Conservation (phyloP, 2,329 filamentous ascomycete genomes). For the Didymella lethalis region DNA sequence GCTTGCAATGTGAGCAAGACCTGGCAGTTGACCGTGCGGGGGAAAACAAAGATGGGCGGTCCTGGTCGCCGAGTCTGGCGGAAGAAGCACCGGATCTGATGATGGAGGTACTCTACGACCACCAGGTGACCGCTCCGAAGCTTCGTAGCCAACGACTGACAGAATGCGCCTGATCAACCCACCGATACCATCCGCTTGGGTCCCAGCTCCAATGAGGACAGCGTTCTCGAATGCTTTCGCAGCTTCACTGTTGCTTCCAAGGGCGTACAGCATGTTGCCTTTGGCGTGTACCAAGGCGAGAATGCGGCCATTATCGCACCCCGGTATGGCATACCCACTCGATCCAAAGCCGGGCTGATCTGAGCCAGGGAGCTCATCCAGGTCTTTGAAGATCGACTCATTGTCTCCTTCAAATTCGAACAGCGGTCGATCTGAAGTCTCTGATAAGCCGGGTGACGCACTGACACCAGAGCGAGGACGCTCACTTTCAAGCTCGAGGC, state of each 20-base stretch:
- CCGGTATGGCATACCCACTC: slow-evolving; percentile 85
- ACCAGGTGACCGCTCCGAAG: slow-evolving; percentile 45
- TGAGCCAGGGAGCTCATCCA: slow-evolving; percentile 51
- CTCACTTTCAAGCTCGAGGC: slow-evolving; percentile 65
- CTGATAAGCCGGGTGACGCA: slow-evolving; percentile 61
- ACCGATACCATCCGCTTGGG: slow-evolving; percentile 73
- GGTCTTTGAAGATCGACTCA: slow-evolving; percentile 51
- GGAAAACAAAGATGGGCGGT: slow-evolving; percentile 86
- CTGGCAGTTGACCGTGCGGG: slow-evolving; percentile 77
- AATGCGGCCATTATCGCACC: slow-evolving; percentile 88
- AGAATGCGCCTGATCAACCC: slow-evolving; percentile 82
- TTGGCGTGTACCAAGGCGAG: slow-evolving; percentile 95
- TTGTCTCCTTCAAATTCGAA: slow-evolving; percentile 62
- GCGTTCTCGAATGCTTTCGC: slow-evolving; percentile 94
- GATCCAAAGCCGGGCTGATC: slow-evolving; percentile 70
- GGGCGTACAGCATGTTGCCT: slow-evolving; percentile 95
- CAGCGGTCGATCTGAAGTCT: slow-evolving; percentile 63
- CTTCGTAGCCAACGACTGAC: slow-evolving; percentile 64
- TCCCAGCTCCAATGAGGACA: slow-evolving; percentile 84
- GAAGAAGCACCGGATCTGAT: slow-evolving; percentile 75
- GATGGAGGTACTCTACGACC: slow-evolving; percentile 44
- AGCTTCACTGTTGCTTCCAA: slow-evolving; percentile 81
- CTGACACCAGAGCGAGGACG: slow-evolving; percentile 67
- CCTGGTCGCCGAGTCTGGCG: slow-evolving; percentile 81
- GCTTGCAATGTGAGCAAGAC: slow-evolving; percentile 71